Evolutionary conservation across 2,329 filamentous ascomycete genomes (phyloP).

Genomic region (Didymella pinodella): DNA sequence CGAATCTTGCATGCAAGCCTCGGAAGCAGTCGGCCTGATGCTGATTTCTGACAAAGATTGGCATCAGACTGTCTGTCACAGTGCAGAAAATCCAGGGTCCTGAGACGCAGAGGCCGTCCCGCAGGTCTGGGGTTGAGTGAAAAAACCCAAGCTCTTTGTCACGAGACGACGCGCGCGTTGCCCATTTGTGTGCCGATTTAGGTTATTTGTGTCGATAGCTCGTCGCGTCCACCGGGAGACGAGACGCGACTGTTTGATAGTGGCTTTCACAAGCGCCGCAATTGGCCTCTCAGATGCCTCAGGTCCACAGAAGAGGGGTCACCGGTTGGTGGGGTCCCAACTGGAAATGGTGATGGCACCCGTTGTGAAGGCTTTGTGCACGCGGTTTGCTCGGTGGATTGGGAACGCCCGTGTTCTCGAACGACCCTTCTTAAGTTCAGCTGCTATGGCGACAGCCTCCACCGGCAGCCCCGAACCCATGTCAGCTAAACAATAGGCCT

Average conservation of each 20-base stretch:
- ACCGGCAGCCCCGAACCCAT: conserved; percentile 36
- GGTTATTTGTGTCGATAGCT: conserved; percentile 44
- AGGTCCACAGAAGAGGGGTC: conserved; percentile 46
- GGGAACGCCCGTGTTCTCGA: conserved; percentile 42
- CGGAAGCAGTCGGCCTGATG: conserved; percentile 28
- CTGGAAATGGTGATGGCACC: conserved; percentile 24
- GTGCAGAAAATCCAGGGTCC: conserved; percentile 39
- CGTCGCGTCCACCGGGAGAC: conserved; percentile 47
- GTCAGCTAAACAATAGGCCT: conserved; percentile 25
- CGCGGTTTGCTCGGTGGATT: conserved; percentile 26
- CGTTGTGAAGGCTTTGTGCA: conserved; percentile 48
- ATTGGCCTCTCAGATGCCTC: conserved; percentile 43
- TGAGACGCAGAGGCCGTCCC: conserved; percentile 39
- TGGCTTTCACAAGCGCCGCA: conserved; percentile 40
- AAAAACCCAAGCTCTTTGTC: conserved; percentile 33
- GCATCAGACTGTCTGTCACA: conserved; percentile 30
- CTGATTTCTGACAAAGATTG: conserved; percentile 28
- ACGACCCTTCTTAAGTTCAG: conserved; percentile 37
- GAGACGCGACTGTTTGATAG: conserved; percentile 37
- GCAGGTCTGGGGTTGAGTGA: conserved; percentile 40
- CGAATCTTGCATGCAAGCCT: conserved; percentile 21
- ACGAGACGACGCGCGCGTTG: conserved; percentile 44
- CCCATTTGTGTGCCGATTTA: conserved; percentile 26
- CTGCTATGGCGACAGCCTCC: conserved; percentile 37
- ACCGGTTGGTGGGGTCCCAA: conserved; percentile 47